These are phyloP conservation scores for Diutina scorzettiae DNA, from an alignment of 1,139 yeast genomes.

Conservation along the genomic window DNA sequence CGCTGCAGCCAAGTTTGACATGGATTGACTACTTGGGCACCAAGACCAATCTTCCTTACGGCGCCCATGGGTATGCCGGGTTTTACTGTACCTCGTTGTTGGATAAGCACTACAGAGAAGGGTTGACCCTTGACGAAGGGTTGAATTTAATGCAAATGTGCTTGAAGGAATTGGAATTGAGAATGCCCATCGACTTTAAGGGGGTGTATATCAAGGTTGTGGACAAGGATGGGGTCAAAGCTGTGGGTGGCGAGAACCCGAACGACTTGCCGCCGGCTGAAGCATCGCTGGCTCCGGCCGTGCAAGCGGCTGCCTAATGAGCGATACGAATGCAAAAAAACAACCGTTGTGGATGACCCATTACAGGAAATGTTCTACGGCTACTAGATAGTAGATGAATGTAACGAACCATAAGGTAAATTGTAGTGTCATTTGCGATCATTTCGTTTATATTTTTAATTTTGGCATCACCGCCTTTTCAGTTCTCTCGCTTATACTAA, in stretches of 20 bases:
- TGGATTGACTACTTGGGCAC: constrained; percentile 96
- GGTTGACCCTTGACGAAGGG: constrained; percentile 72
- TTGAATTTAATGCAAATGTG: constrained; percentile 61
- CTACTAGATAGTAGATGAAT: too few relatives aligned
- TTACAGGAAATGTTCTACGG: too few relatives aligned
- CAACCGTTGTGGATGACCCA: too few relatives aligned
- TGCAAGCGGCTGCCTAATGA: constrained; percentile 5
- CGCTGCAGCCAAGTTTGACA: constrained; percentile 54
- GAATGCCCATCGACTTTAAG: constrained; percentile 96
- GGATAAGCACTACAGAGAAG: constrained; percentile 81
- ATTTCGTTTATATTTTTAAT: too few relatives aligned
- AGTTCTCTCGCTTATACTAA: too few relatives aligned
- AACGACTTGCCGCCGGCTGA: constrained; percentile 4
- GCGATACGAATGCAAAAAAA: too few relatives aligned
- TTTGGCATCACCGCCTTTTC: too few relatives aligned
- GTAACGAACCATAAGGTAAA: too few relatives aligned
- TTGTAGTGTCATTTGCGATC: too few relatives aligned
- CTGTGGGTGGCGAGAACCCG: constrained; percentile 1
- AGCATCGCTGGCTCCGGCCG: constrained; percentile 6
- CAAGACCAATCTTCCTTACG: constrained; percentile 81
- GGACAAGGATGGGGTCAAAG: constrained; percentile 50
- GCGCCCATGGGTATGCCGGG: constrained; percentile 95
- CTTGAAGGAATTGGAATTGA: constrained; percentile 61
- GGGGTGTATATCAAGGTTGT: constrained; percentile 76
- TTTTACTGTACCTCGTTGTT: constrained; percentile 83